Conservation (phyloP, 2,329 filamentous ascomycete species). For the Ceratocystis colombiana region DNA sequence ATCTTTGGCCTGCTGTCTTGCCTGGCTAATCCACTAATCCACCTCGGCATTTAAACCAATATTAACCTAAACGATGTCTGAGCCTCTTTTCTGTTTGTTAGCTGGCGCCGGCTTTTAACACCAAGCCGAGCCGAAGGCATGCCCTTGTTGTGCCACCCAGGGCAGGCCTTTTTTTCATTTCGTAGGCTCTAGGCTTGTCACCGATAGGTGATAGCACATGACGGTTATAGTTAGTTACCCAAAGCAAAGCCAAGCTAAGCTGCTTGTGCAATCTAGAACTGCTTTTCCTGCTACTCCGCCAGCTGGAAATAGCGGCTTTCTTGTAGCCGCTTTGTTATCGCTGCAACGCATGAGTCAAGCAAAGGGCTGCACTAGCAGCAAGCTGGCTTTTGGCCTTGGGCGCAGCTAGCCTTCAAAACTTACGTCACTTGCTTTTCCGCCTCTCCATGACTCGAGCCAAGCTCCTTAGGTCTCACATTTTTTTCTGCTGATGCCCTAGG, state of each 20-base stretch:
- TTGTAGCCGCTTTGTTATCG: too few relatives aligned
- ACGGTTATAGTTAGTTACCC: too few relatives aligned
- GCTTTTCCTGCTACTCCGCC: too few relatives aligned
- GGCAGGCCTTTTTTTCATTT: neutral
- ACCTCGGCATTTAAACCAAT: neutral
- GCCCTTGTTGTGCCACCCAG: neutral
- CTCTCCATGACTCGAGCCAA: neutral
- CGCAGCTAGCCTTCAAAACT: too few relatives aligned
- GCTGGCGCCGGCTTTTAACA: neutral
- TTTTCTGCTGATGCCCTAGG: neutral
- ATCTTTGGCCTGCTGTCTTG: neutral
- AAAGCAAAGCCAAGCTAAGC: too few relatives aligned
- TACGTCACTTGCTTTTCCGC: slow-evolving; percentile 1
- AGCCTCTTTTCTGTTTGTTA: neutral
- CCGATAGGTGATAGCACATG: neutral
- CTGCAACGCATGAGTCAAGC: too few relatives aligned
- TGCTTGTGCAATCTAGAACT: too few relatives aligned
- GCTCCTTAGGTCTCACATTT: neutral
- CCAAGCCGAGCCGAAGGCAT: neutral
- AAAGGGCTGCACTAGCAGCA: too few relatives aligned
- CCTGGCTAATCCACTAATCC: neutral
- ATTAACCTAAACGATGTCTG: neutral
- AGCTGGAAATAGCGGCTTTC: too few relatives aligned
- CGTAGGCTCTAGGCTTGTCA: neutral
- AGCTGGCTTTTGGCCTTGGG: too few relatives aligned